phyloP scores from a whole-genome alignment of 2,329 filamentous ascomycete species.

The Exophiala spinifera region DNA sequence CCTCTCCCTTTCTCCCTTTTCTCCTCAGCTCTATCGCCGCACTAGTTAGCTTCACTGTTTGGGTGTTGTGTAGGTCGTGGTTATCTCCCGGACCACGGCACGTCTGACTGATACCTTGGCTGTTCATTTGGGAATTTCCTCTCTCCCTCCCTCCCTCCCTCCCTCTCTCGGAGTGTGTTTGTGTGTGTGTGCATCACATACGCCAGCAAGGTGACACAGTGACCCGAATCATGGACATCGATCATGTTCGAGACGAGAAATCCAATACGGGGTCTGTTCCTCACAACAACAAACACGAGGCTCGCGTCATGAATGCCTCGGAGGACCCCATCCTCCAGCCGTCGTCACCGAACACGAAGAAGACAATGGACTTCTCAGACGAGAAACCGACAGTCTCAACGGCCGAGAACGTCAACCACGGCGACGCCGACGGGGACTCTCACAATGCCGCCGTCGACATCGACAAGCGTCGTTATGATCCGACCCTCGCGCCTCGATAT shows the following conservation, averaged over 20 bases:
- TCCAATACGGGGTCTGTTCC: background rate
- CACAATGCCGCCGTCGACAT: slow-evolving; percentile 22
- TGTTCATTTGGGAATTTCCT: too few species aligned
- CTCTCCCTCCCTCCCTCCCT: too few species aligned
- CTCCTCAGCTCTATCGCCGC: too few species aligned
- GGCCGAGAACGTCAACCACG: slow-evolving; percentile 4
- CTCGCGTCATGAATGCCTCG: background rate
- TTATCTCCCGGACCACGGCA: too few species aligned
- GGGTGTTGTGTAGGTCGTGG: too few species aligned
- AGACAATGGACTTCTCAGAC: too few species aligned
- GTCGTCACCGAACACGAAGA: background rate
- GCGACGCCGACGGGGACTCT: background rate
- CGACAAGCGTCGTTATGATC: slow-evolving; percentile 8
- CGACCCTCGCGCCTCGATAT: slow-evolving; percentile 9
- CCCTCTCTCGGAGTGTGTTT: background rate
- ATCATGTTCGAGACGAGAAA: background rate
- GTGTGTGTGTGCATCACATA: too few species aligned
- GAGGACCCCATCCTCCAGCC: slow-evolving; percentile 4
- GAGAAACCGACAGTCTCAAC: slow-evolving; percentile 17
- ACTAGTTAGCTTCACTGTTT: too few species aligned
- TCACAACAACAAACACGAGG: too few species aligned
- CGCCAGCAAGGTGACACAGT: too few species aligned
- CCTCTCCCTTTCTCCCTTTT: too few species aligned
- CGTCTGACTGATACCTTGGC: too few species aligned
- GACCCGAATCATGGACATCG: background rate